phyloP scores from a whole-genome alignment of 371 early-diverging fungal species.

The Lichtheimia corymbifera region DNA sequence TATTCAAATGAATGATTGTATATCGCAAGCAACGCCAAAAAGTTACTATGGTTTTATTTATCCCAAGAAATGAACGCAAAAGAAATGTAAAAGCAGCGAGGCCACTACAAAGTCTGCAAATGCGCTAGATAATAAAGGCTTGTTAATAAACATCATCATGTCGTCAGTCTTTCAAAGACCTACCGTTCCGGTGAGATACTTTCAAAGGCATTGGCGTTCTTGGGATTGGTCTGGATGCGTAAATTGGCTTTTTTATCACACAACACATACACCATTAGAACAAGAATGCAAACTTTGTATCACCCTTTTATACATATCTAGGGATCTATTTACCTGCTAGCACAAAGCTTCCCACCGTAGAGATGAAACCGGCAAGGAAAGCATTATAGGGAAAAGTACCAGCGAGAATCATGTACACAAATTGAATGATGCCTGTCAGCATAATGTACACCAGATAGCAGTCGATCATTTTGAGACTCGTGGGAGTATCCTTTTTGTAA shows the following conservation, averaged over 20 bases:
- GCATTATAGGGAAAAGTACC: slow-evolving; percentile 98
- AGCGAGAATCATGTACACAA: slow-evolving; percentile 79
- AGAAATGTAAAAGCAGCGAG: slow-evolving; percentile 52
- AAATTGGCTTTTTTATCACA: slow-evolving; percentile 29
- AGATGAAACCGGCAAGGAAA: slow-evolving; percentile 93
- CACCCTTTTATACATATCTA: too few relatives aligned
- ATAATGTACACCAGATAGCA: slow-evolving; percentile 88
- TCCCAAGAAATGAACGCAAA: slow-evolving; percentile 60
- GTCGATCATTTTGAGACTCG: slow-evolving; percentile 85
- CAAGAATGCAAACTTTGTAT: neutral
- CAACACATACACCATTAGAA: neutral
- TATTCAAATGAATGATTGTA: neutral
- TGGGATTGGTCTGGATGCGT: slow-evolving; percentile 31
- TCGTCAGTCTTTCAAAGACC: neutral
- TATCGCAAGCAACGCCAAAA: neutral
- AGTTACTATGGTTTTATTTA: slow-evolving; percentile 13
- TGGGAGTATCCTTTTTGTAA: slow-evolving; percentile 72
- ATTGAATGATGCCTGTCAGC: slow-evolving; percentile 85
- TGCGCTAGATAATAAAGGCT: slow-evolving; percentile 31
- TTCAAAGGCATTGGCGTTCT: slow-evolving; percentile 17
- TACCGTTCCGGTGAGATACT: slow-evolving; percentile 29
- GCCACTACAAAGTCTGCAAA: slow-evolving; percentile 58
- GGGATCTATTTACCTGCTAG: slow-evolving; percentile 68
- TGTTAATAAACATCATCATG: neutral
- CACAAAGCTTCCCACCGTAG: slow-evolving; percentile 92